Base-by-base conservation (phyloP, 2,329 filamentous ascomycete species). In the Fusarium nurragi region DNA sequence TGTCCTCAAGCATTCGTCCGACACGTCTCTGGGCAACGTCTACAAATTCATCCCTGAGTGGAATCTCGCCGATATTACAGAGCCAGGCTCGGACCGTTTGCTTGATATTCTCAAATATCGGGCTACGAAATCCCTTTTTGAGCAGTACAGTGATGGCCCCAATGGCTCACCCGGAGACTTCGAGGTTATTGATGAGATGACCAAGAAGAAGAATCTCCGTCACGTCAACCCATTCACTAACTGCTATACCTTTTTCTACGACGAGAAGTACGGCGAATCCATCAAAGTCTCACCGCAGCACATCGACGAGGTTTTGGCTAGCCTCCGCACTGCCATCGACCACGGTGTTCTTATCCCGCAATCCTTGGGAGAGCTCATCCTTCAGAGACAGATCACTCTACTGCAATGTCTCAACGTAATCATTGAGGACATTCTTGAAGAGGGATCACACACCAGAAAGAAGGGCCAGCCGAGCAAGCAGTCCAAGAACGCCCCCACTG, bases 11-110 rank as follows among this genome's bases (percentile, higher is more conserved):
- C 68, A 78, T 40, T 53, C 75, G 2, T 23, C 21, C 4, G 80
- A 83, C 48, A 23, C 25, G 4, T 74, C 76, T 0, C 14, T 81
- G 22, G 79, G 77, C 1, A 72, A 73, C n/a, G 68, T 77, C 16
- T 77, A 61, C 65, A 78, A 77, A n/a, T 40, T 81, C 4, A 64
- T 78, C 0, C 79, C 80, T 0, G 82, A 83, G 44, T 77, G 75
- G 74, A 83, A 84, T 54, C 52, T 83, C 1, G 72, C 67, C 9
- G 79, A 83, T 22, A 68, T 83, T 3, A 64, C 77, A 5, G 65
- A 71, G 1, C 39, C 39, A 3, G 70, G 66, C 3, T 74, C 80
- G 0, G 72, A 80, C n/a, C 73, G 54, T 3, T 53, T 82, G 5
- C 70, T 83, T 2, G 68, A 77, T 13, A 62, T 79, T 7, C 58